Evolutionary conservation across 352 stramenopile species (phyloP).

Genomic region (Phytophthora tubulina): DNA sequence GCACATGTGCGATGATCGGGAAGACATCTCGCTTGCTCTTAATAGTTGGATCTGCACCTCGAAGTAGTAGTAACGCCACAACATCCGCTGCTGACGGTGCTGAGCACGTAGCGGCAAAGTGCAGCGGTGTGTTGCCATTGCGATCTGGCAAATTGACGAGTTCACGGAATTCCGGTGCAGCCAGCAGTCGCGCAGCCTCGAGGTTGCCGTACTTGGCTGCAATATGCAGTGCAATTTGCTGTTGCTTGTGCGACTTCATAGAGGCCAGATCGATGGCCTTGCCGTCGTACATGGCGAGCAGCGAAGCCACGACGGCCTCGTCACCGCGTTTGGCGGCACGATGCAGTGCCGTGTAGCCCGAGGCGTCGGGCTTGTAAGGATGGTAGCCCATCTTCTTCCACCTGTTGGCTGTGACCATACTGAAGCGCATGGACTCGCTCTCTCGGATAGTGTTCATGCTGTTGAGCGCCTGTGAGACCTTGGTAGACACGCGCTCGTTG

Average conservation of each 20-base stretch:
- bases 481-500: slow-evolving; percentile 74
- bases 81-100: slow-evolving; percentile 56
- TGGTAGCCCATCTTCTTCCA: slow-evolving; percentile 89
- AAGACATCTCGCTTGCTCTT: slow-evolving; percentile 83
- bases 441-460: slow-evolving; percentile 78
- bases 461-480: slow-evolving; percentile 67
- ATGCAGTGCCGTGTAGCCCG: slow-evolving; percentile 85
- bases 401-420: slow-evolving; percentile 79
- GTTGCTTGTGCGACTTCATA: slow-evolving; percentile 75
- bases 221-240: slow-evolving; percentile 85
- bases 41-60: slow-evolving; percentile 65
- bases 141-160: slow-evolving; percentile 73
- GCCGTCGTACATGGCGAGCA: slow-evolving; percentile 87
- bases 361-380: slow-evolving; percentile 82
- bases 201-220: slow-evolving; percentile 84
- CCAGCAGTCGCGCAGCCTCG: slow-evolving; percentile 60
- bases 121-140: slow-evolving; percentile 85
- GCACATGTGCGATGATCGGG: slow-evolving; percentile 78
- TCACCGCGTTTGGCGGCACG: slow-evolving; percentile 79
- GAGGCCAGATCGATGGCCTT: slow-evolving; percentile 70
- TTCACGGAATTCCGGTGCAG: slow-evolving; percentile 61
- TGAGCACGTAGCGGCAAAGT: slow-evolving; percentile 81
- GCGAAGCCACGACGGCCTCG: slow-evolving; percentile 65
- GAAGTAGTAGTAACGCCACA: slow-evolving; percentile 68
- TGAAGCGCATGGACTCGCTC: slow-evolving; percentile 84